Conservation (phyloP, 306 rosid genomes). For the Leucaena leucocephala region DNA sequence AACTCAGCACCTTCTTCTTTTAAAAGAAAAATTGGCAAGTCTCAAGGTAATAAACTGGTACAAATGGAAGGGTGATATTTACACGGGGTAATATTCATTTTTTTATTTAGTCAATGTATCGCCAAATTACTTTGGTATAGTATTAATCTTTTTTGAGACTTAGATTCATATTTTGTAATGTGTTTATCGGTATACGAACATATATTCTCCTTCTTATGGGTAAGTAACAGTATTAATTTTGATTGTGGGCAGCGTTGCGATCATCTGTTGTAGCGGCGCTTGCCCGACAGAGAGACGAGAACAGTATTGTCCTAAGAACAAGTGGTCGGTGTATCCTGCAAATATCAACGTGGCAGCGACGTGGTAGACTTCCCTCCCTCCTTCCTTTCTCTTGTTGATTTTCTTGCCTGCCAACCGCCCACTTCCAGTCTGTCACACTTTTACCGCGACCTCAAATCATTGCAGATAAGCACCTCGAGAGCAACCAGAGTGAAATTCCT, state of each 20-base stretch:
- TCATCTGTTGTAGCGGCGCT: conserved; percentile 18
- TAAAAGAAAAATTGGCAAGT: no score
- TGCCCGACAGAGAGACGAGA: conserved; percentile 38
- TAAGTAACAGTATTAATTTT: no score
- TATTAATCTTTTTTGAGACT: no score
- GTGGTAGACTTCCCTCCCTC: background rate
- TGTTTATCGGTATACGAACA: no score
- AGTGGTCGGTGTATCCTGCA: conserved; percentile 39
- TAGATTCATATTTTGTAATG: no score
- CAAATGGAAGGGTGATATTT: background rate
- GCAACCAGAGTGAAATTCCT: background rate
- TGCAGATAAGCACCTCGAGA: conserved; percentile 30
- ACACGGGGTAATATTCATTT: no score
- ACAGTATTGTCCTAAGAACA: conserved; percentile 29
- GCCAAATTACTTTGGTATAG: no score
- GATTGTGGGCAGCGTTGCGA: conserved; percentile 35
- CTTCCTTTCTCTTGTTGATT: conserved; percentile 28
- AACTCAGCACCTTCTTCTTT: background rate
- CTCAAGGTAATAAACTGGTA: background rate
- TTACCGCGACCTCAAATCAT: conserved; percentile 25
- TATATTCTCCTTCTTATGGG: no score
- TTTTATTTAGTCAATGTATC: no score
- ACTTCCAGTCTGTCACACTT: conserved; percentile 48
- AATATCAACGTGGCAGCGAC: conserved; percentile 36
- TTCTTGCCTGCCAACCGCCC: conserved; percentile 46